Base-by-base conservation (phyloP, 345 rosid genomes). In the Eucalyptus tenuipes region DNA sequence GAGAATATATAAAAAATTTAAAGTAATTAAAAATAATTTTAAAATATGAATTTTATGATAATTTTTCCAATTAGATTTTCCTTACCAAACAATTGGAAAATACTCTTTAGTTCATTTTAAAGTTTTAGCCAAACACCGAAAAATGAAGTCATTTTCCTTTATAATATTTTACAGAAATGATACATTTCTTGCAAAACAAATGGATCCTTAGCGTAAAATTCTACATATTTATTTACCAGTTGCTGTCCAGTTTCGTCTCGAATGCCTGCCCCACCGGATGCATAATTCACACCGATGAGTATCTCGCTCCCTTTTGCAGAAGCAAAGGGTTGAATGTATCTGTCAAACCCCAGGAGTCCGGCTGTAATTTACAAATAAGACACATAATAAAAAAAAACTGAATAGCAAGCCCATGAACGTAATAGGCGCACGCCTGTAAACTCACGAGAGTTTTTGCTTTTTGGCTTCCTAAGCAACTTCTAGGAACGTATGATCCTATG, bases 211-310 rank as follows among this genome's bases (percentile, higher is more conserved):
- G 8, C 14, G 1, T 75, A 75, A 18, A 75, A 37, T 75, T 75
- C 82, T 18, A 75, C 25, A 18, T 18, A 71, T 71, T 10, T 71
- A n/a, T 16, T 22, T 55, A 92, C 95, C 94, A 47, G 48, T 4
- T 88, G 87, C 3, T 15, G 42, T 2, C 93, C 93, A 13, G 94
- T 90, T 88, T 94, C 94, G 17, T 92, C 88, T 1, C 75, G 93
- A 52, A 94, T 93, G 84, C 95, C 95, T 3, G 94, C 92, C 5
- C 92, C 86, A 2, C 93, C 94, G 2, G 96, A 93, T 48, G 92
- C 96, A 82, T 94, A 94, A 61, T 94, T 94, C 33, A 93, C 89
- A 3, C 95, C 95, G 17, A 33, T 10, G 18, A 91, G 89, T 33
- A 92, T 71, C 27, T 89, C 90, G 3, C 29, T 1, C 7, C 86